Conservation (phyloP, 106 monocot species). For the Phalaenopsis aphrodite region DNA sequence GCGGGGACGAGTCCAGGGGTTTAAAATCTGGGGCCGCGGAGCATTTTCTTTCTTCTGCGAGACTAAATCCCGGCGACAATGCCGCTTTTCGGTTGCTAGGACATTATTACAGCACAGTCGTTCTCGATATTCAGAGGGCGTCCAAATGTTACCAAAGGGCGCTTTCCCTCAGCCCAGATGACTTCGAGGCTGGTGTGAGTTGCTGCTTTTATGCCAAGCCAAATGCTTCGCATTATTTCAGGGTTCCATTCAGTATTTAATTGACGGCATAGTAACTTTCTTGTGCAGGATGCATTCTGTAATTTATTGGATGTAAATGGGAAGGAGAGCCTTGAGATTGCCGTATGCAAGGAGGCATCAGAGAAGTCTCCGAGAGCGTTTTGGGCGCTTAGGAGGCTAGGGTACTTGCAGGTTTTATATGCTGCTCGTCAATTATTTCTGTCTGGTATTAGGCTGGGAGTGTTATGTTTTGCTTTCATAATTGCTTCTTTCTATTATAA, state of each 20-base stretch:
- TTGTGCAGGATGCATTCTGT: constrained; percentile 73
- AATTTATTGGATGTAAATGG: constrained; percentile 74
- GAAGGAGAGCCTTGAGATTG: constrained; percentile 82
- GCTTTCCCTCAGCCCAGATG: constrained; percentile 55
- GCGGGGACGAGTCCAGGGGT: constrained; percentile 34
- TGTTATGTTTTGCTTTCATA: not conserved
- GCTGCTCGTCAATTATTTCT: constrained; percentile 1
- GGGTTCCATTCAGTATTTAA: not conserved
- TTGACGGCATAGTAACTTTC: not conserved
- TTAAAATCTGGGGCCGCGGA: constrained; percentile 48
- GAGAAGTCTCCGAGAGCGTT: constrained; percentile 83
- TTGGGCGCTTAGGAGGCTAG: constrained; percentile 89
- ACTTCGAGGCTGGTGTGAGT: constrained; percentile 85
- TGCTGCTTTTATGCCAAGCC: not conserved
- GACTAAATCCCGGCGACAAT: constrained; percentile 66
- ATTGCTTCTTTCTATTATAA: not conserved
- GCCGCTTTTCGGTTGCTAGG: constrained; percentile 67
- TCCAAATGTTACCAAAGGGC: constrained; percentile 90
- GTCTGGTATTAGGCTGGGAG: not conserved
- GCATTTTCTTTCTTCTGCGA: constrained; percentile 67
- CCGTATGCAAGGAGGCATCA: constrained; percentile 66
- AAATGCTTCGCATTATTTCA: not conserved
- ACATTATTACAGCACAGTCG: constrained; percentile 45
- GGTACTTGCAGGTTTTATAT: constrained; percentile 65
- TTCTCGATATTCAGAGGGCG: constrained; percentile 58